Base-by-base conservation (phyloP, 345 rosid genomes). In the Lepidium aucheri region DNA sequence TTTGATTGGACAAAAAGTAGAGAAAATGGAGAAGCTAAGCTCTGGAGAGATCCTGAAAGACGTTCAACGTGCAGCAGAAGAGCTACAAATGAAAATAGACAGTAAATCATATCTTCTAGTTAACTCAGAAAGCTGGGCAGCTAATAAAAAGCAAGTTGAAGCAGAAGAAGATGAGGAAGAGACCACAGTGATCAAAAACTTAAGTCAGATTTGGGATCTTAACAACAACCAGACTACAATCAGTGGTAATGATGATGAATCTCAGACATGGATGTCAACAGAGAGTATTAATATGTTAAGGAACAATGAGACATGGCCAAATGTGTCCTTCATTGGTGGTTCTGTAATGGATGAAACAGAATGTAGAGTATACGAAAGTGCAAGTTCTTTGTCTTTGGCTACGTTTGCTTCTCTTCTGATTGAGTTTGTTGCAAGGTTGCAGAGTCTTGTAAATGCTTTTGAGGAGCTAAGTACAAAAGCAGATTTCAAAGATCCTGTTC, bases 361-460 rank as follows among this genome's bases (percentile, higher is more conserved):
- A 66, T 79, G 83, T 1, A 91, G 78, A 66, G 86, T 83, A 16
- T 82, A 77, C 34, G 96, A 88, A 77, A 88, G 96, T 40, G 93
- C 96, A 8, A 91, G 94, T 68, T 76, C 96, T 62, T 50, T 91
- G 38, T 86, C 97, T 9, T 50, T 88, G 32, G 94, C 96, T 13
- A 91, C 97, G 10, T 86, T 88, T 64, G 68, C 91, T 13, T 88
- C 93, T 4, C 84, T 91, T 67, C 63, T 88, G 65, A 84, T 90
- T 45, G 95, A 90, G 78, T 90, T 90, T 66, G 95, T 83, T 12
- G 97, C 97, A 1, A 86, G 97, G 85, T 85, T 88, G 8, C 89
- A 86, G 63, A 88, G 88, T 22, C 75, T 90, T 26, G 86, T 81
- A 26, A 84, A 77, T 3, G 84, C 80, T 13, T 88, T 83, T 61